Evolutionary conservation across 2,329 filamentous ascomycete species (phyloP).

Genomic region (Stemphylium vesicarium): DNA sequence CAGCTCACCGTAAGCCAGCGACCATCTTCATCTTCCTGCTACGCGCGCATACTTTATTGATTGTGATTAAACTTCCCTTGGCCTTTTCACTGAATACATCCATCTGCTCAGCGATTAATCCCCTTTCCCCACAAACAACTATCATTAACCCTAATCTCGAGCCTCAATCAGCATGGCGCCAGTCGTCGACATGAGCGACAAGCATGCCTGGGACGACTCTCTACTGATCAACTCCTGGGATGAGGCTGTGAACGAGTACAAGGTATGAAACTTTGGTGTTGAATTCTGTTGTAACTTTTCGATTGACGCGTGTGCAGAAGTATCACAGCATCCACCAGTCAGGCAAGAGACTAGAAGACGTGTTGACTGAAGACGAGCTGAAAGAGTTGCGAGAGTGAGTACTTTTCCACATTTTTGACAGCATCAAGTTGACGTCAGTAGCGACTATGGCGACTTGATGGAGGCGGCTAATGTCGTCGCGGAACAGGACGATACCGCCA

Average conservation of each 20-base stretch:
- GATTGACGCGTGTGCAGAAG: slow-evolving; percentile 34
- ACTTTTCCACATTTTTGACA: background rate
- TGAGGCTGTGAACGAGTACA: slow-evolving; percentile 46
- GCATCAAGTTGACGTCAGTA: slow-evolving; percentile 23
- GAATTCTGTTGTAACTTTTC: background rate
- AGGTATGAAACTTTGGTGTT: slow-evolving; percentile 26
- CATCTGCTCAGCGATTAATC: background rate
- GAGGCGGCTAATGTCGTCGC: slow-evolving; percentile 31
- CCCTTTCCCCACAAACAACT: background rate
- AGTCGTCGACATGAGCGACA: slow-evolving; percentile 37
- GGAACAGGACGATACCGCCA: slow-evolving; percentile 34
- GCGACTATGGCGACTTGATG: slow-evolving; percentile 42
- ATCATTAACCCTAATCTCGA: background rate
- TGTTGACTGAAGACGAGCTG: slow-evolving; percentile 41
- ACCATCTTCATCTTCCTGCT: background rate
- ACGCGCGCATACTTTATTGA: background rate
- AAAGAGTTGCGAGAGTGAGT: slow-evolving; percentile 39
- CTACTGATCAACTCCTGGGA: slow-evolving; percentile 46
- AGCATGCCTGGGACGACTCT: slow-evolving; percentile 49
- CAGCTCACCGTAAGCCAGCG: slow-evolving; percentile 1
- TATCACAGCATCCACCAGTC: slow-evolving; percentile 48
- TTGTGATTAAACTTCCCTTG: background rate
- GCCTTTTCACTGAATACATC: background rate
- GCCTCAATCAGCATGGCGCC: slow-evolving; percentile 26
- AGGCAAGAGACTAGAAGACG: slow-evolving; percentile 47